These are phyloP conservation scores for Fusarium devonianum DNA, from an alignment of 2,329 filamentous ascomycete species.

Conservation along the genomic window DNA sequence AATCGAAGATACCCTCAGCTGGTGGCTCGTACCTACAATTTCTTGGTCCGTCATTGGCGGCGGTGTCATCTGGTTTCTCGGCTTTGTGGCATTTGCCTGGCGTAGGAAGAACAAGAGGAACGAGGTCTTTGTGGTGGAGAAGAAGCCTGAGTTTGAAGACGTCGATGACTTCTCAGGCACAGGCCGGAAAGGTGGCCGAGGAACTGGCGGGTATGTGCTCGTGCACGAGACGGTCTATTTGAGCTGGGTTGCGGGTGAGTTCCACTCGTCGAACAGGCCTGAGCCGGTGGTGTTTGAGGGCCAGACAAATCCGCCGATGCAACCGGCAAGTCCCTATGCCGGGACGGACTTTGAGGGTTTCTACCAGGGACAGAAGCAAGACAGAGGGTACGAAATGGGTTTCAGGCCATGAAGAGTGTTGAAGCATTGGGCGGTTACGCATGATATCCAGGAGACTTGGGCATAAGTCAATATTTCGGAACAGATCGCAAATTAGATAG, in stretches of 20 bases:
- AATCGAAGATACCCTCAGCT: slow-evolving; percentile 23
- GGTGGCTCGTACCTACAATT: slow-evolving; percentile 45
- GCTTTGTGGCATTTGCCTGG: slow-evolving; percentile 45
- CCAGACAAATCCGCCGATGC: not conserved
- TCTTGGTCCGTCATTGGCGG: slow-evolving; percentile 43
- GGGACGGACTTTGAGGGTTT: slow-evolving; percentile 41
- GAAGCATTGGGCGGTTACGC: too few species aligned
- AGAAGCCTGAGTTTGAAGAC: slow-evolving; percentile 46
- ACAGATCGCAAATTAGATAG: too few species aligned
- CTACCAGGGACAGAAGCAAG: slow-evolving; percentile 23
- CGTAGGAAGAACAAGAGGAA: slow-evolving; percentile 41
- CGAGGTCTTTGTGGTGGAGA: slow-evolving; percentile 47
- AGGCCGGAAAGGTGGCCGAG: slow-evolving; percentile 26
- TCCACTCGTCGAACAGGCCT: slow-evolving; percentile 26
- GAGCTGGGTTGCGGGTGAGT: slow-evolving; percentile 46
- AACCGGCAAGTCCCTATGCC: slow-evolving; percentile 21
- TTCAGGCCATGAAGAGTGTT: slow-evolving; percentile 15
- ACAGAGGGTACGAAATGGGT: slow-evolving; percentile 25
- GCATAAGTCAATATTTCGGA: too few species aligned
- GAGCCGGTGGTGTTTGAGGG: slow-evolving; percentile 13
- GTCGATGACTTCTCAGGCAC: slow-evolving; percentile 27
- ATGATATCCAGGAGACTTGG: too few species aligned
- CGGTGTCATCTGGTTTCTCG: slow-evolving; percentile 45
- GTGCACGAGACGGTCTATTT: slow-evolving; percentile 49
- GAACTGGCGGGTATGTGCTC: slow-evolving; percentile 42